Base-by-base conservation (phyloP, 805 yeast genomes). In the Metschnikowia koreensis region DNA sequence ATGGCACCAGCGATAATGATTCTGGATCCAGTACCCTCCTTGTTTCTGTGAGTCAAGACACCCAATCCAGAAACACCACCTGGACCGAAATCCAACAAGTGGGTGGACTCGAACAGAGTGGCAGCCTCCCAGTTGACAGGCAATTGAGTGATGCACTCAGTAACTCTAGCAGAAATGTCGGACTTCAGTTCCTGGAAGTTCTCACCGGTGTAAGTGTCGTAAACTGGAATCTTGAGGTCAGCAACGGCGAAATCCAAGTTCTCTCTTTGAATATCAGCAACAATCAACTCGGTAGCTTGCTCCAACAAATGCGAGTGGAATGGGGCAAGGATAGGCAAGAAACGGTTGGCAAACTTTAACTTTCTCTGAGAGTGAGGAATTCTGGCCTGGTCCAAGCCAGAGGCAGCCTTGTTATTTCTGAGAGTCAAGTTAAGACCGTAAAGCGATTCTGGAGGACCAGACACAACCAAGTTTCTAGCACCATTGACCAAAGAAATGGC, bases 11-110 rank as follows among this genome's bases (percentile, higher is more conserved):
- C 98, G 61, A 96, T 81, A 62, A 94, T 89, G 58, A 93, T 78
- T 73, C 99, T 87, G 46, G 88, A 87, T 73, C 99, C 99, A 47
- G 97, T 90, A 71, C 99, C 99, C 64, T 94, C 99, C 73, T 93
- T 94, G 79, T 93, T 94, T 75, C 96, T 87, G 74, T 91, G 97
- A 52, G 99, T 94, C 62, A 94, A 80, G 56, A 88, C 88, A 74
- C 99, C 99, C 60, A 94, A 79, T 64, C 99, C 99, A 42, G 97
- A 89, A 38, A 89, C 84, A 62, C 98, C 98, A 73, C 99, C 99
- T 56, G 99, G 99, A 68, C 99, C 99, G 63, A 94, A 94, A 74
- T 94, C 99, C 56, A 94, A 71, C 63, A 94, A 82, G 69, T 94
- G 99, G 44, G 97, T 88, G 28, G 94, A 81, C 44, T 81, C 69